Conservation (phyloP, 805 yeast species). For the Saccharomycopsis vini region DNA sequence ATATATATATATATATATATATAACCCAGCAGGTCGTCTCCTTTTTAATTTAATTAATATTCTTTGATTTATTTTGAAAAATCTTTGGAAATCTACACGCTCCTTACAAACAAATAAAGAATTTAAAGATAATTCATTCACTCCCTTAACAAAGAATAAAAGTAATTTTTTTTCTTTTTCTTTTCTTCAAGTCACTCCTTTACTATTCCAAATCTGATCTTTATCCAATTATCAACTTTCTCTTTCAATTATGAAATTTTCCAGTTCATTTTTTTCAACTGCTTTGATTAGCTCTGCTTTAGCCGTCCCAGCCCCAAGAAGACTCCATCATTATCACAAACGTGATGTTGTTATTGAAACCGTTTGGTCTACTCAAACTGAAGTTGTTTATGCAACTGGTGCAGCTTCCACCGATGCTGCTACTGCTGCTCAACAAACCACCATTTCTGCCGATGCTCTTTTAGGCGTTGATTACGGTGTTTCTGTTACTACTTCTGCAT, state of each 20-base stretch:
- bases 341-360: conserved; percentile 29
- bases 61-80: no score
- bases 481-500: neutral
- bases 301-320: conserved; percentile 27
- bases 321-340: conserved; percentile 19
- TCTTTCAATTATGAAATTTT: neutral
- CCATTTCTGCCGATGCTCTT: no score
- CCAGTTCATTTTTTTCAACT: conserved; percentile 17
- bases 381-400: conserved; percentile 29
- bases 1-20: no score
- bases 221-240: neutral
- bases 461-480: neutral
- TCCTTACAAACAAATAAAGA: no score
- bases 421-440: conserved; percentile 26
- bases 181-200: no score
- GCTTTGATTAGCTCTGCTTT: conserved; percentile 21
- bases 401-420: conserved; percentile 30
- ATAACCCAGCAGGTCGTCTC: no score
- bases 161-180: no score
- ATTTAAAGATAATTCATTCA: no score
- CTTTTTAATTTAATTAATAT: no score
- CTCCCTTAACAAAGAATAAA: no score
- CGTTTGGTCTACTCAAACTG: conserved; percentile 50
- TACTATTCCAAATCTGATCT: no score
- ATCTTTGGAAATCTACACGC: no score